Base-by-base conservation (phyloP, 2,329 filamentous ascomycete genomes). In the Neonectria neomacrospora region DNA sequence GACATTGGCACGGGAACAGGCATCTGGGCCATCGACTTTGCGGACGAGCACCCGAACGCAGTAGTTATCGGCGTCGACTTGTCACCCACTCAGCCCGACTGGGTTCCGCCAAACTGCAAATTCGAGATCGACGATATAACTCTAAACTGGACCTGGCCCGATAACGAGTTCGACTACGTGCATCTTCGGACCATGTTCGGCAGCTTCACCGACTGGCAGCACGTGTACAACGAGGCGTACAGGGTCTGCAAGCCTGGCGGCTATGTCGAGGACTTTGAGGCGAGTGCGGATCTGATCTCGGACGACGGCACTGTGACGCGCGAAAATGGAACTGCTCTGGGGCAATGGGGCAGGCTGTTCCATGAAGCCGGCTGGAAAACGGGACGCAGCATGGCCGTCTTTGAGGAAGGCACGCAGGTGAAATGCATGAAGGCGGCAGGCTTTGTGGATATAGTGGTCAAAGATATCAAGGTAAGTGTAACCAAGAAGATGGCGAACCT, bases 11-110 rank as follows among this genome's bases (percentile, higher is more conserved):
- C 63, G 2, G 63, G 63, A 16, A 65, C 63, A 14, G 59, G 63
- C 20, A 59, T 71, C 67, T 66, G 56, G 61, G 64, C 64, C 16
- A 64, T 66, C 14, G 64, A 66, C 20, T 64, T 66, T 42, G 64
- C 55, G 5, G 56, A 57, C 23, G 50, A 66, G n/a, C 53, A 61
- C 26, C 60, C 64, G 1, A 47, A 60, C 22, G 32, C 64, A 2
- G n/a, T 3, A 8, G 61, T 66, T 2, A 12, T 64, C 2, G 64
- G 64, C 6, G 51, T 52, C 3, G 64, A 66, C 42, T n/a, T 66
- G 18, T 60, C 54, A 14, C 64, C 61, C 14, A 66, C 39, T 7
- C 64, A 66, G 23, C 55, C 56, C 0, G 47, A 51, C 3, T 57
- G 48, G 56, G 28, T 54, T 1, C 61, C 64, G 7, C 54, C 64